Evolutionary conservation across 2,329 filamentous ascomycete genomes (phyloP).

Genomic region (Trichoderma sp.): DNA sequence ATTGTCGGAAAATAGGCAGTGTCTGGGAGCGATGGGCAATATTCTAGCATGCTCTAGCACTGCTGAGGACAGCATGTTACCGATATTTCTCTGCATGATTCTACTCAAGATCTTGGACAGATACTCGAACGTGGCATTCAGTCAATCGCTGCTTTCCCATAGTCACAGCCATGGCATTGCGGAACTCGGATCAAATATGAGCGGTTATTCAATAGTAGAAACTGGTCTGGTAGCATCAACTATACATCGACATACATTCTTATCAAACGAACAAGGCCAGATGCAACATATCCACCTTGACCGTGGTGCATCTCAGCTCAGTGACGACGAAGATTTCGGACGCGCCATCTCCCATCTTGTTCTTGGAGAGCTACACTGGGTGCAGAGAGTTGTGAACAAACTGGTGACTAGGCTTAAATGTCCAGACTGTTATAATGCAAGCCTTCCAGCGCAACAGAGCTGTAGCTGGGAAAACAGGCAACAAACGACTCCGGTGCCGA

Average conservation of each 20-base stretch:
- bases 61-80: neutral
- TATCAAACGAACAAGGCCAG: no score
- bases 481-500: neutral
- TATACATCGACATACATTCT: neutral
- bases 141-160: accelerated
- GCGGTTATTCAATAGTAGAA: neutral
- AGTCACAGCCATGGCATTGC: accelerated
- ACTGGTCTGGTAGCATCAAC: neutral
- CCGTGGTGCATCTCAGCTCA: neutral
- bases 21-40: neutral
- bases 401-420: neutral
- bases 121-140: neutral
- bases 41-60: neutral
- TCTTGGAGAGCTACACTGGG: neutral
- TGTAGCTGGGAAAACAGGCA: neutral
- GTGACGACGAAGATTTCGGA: neutral
- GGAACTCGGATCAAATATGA: neutral
- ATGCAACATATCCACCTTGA: neutral
- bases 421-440: neutral
- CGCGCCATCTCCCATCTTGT: neutral
- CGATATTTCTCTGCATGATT: neutral
- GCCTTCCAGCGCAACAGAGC: neutral
- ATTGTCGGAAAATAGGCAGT: neutral
- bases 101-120: neutral
- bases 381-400: neutral